phyloP scores from a whole-genome alignment of 805 yeast species.

The Monosporozyma aquatica region DNA sequence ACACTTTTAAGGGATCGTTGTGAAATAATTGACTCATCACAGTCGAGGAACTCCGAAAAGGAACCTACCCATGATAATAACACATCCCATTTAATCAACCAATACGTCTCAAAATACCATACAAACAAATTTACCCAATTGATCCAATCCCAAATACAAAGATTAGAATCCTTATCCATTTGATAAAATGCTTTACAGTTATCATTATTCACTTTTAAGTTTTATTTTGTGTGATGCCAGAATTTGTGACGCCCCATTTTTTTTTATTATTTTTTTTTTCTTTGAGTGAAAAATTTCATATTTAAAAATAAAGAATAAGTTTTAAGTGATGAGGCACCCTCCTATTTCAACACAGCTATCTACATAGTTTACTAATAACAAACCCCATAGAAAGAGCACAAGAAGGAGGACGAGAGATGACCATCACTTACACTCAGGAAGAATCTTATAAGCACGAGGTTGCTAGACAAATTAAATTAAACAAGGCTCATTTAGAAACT shows the following conservation, averaged over 20 bases:
- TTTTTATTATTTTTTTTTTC: too few species aligned
- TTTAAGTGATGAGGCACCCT: too few species aligned
- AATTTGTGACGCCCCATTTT: too few species aligned
- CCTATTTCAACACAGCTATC: too few species aligned
- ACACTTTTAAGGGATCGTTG: not conserved
- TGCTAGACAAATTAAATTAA: slow-evolving; percentile 22
- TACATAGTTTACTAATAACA: too few species aligned
- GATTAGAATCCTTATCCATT: not conserved
- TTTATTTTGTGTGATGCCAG: too few species aligned
- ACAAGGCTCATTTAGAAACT: slow-evolving; percentile 27
- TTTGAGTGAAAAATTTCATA: too few species aligned
- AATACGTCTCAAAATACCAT: not conserved
- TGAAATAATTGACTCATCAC: too few species aligned
- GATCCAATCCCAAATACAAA: slow-evolving; percentile 1
- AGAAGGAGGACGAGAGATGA: slow-evolving; percentile 3
- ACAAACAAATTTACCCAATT: not conserved
- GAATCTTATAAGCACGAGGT: slow-evolving; percentile 14
- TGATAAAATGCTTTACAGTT: not conserved
- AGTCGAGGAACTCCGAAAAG: too few species aligned
- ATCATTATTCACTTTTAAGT: too few species aligned
- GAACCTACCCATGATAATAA: too few species aligned
- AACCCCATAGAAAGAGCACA: not conserved
- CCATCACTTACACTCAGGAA: slow-evolving; percentile 4
- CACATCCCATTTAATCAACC: not conserved
- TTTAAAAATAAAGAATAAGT: too few species aligned